These are phyloP conservation scores for Aspergillus affinis DNA, from an alignment of 495 filamentous ascomycete genomes.

Conservation along the genomic window DNA sequence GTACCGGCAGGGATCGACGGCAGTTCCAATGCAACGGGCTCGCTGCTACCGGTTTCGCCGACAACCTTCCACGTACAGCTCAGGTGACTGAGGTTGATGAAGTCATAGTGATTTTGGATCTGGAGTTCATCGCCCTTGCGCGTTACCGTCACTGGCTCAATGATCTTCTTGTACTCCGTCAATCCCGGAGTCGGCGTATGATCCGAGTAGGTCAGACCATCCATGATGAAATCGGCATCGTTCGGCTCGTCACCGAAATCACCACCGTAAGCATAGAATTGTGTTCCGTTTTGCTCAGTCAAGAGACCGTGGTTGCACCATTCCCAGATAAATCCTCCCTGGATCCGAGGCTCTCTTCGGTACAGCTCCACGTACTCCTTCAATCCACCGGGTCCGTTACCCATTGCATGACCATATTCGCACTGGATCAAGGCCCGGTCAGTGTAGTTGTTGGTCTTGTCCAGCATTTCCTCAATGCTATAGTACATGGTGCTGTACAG, in stretches of 20 bases:
- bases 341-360: slow-evolving; percentile 2
- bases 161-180: slow-evolving; percentile 28
- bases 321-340: slow-evolving; percentile 16
- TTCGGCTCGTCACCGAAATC: slow-evolving; percentile 16
- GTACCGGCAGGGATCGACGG: neutral
- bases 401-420: slow-evolving; percentile 15
- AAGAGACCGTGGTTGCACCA: slow-evolving; percentile 15
- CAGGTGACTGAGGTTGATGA: slow-evolving; percentile 50
- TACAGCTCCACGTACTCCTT: slow-evolving; percentile 13
- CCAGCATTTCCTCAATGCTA: slow-evolving; percentile 1
- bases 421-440: slow-evolving; percentile 8
- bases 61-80: slow-evolving; percentile 46
- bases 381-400: slow-evolving; percentile 14
- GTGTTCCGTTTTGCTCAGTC: slow-evolving; percentile 1
- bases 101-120: slow-evolving; percentile 56
- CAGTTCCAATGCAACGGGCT: neutral
- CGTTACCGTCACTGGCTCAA: slow-evolving; percentile 45
- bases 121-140: slow-evolving; percentile 30
- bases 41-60: slow-evolving; percentile 10
- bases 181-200: slow-evolving; percentile 13
- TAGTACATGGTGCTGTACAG: slow-evolving; percentile 13
- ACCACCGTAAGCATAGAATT: slow-evolving; percentile 14
- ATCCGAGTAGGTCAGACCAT: slow-evolving; percentile 12
- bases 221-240: slow-evolving; percentile 15
- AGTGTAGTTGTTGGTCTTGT: slow-evolving; percentile 1